Evolutionary conservation across 2,329 filamentous ascomycete species (phyloP), one percentile per base, ranked within the genome.

Genomic region (Bipolaris zeicola): DNA sequence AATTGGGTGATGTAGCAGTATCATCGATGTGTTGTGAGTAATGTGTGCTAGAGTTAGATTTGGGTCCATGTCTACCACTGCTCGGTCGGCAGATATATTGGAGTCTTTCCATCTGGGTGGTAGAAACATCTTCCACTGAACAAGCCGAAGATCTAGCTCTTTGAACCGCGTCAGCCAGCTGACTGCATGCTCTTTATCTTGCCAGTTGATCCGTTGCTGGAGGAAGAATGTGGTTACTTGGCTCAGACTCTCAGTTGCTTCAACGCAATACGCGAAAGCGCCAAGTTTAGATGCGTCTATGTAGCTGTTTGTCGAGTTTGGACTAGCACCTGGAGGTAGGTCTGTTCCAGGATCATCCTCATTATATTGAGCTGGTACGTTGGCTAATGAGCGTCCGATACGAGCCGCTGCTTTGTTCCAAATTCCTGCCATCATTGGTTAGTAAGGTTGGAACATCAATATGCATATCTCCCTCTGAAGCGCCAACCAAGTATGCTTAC

Each of bases 11-110:
- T 74, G 71, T 1, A 74, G 66, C 31, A 74, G 52, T 1, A 74
- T 73, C 71, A 74, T 73, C 1, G 71, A 74, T 13, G 71, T 72
- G 42, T 74, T 74, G 45, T 74, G 71, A 5, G 68, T 73, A 10
- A 74, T 71, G 47, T 74, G 71, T 1, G 71, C 71, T 36, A 74
- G 59, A 1, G 71, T 74, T 0, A 74, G 64, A 46, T 74, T 74
- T 10, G 71, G 71, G 44, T 74, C 71, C 71, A 74, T 74, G 44
- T 73, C 65, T 18, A 73, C 57, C 1, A 72, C 57, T 16, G 66
- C 50, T 7, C 59, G 63, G 45, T 73, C 61, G 7, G 65, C 52
- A 0, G 71, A 74, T 8, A 74, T 74, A 6, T 74, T 68, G 5
- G 70, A 73, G 39, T 74, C 69, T 24, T 68, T 72, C 71, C 71